phyloP scores from a whole-genome alignment of 2,329 filamentous ascomycete genomes.

The Colletotrichum neosansevieriae region DNA sequence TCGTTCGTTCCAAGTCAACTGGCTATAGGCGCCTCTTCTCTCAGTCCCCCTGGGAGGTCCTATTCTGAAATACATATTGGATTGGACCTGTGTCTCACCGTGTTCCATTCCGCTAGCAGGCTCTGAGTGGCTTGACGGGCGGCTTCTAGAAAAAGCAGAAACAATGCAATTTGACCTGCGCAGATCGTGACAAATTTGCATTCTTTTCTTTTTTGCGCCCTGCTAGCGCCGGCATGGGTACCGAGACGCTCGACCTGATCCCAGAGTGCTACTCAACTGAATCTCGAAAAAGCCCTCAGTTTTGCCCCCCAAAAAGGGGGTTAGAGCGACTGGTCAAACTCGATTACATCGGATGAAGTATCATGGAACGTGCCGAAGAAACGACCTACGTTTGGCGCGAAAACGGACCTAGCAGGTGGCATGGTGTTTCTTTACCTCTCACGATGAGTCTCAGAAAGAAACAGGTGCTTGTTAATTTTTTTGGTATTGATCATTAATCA shows the following conservation, averaged over 20 bases:
- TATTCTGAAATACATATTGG: not conserved
- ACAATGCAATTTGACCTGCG: not conserved
- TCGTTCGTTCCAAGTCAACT: not conserved
- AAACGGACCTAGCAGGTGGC: not conserved
- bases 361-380: constrained; percentile 5
- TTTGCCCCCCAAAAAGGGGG: not conserved
- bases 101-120: not conserved
- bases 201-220: not conserved
- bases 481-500: constrained; percentile 4
- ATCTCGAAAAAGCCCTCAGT: constrained; percentile 14
- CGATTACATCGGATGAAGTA: constrained; percentile 22
- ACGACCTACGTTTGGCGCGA: not conserved
- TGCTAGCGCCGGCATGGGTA: constrained; percentile 9
- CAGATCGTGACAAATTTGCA: constrained; percentile 9
- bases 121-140: not conserved
- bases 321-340: not conserved
- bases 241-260: not conserved
- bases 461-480: too few species aligned
- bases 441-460: too few species aligned
- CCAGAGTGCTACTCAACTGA: constrained; percentile 10
- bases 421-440: too few species aligned
- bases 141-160: constrained; percentile 14
- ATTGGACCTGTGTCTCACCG: constrained; percentile 9
- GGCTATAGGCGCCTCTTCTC: constrained; percentile 2
- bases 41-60: not conserved